Evolutionary conservation across 768 basidiomycete genomes (phyloP), one percentile per base, ranked within the genome.

Genomic region (Rhodotorula taiwanensis): DNA sequence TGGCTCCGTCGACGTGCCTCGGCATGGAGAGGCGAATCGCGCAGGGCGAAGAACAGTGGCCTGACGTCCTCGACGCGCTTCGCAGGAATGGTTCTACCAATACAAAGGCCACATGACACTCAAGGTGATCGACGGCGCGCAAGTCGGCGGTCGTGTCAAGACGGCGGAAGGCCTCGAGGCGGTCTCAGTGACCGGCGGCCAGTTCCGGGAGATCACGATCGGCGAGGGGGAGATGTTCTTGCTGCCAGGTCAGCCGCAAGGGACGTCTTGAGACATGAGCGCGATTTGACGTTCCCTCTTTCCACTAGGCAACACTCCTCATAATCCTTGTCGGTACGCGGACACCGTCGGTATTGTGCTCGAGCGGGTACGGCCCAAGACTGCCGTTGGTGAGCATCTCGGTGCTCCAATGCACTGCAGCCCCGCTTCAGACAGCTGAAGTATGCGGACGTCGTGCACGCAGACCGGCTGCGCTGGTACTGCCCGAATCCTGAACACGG

Each of bases 151-250:
- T 45, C 47, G 54, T 13, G 43, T 56, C 64, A 65, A 45, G 43
- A 65, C 64, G 13, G 41, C 21, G 10, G 75, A 76, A 55, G 77
- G 77, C 0, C 66, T 74, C 47, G 72, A 73, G 23, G 65, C 69
- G 9, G 23, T 52, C 58, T 28, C 48, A 18, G 71, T 73, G 11
- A 88, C 90, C 52, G 88, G 83, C 11, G 84, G 82, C 15, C 78
- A 79, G 66, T 93, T 93, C 76, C 80, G 81, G 73, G 94, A 98
- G 74, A 87, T 97, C 52, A 78, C 78, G 31, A 95, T 98, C 70
- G 86, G 85, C 66, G 92, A 99, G 76, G 93, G 93, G 51, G 91
- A 92, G 64, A 97, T 97, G 92, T 97, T 95, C 76, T 72, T 98
- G 70, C 79, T 98, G 28, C 94, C 94, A 52, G 88, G 94, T 89